These are phyloP conservation scores for Akanthomyces lecanii DNA, from an alignment of 2,329 filamentous ascomycete species.

Conservation along the genomic window DNA sequence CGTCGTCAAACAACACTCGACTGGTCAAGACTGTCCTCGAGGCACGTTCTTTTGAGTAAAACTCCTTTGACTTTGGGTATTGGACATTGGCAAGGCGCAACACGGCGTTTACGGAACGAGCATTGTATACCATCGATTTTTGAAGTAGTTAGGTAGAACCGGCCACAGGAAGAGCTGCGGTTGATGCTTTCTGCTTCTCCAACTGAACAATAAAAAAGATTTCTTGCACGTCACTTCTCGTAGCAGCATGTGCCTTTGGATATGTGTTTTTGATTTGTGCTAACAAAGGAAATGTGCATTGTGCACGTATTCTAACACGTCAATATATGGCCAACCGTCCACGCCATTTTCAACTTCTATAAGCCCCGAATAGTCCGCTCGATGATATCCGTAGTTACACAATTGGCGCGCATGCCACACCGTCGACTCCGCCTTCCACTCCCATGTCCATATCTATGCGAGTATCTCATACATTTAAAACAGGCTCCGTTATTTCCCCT, in stretches of 20 bases:
- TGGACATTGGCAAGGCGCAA: background rate
- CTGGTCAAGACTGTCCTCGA: conserved; percentile 51
- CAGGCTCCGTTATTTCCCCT: background rate
- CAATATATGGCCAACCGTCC: background rate
- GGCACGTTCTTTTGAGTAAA: conserved; percentile 49
- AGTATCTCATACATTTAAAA: conserved; percentile 17
- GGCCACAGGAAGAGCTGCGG: background rate
- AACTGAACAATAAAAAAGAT: too few relatives aligned
- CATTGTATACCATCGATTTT: background rate
- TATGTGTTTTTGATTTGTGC: background rate
- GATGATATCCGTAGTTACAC: conserved; percentile 12
- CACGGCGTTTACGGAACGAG: background rate
- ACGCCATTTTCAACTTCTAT: conserved; percentile 1
- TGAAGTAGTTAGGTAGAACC: background rate
- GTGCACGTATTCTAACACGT: conserved; percentile 4
- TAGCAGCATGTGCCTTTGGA: background rate
- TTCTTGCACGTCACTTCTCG: too few relatives aligned
- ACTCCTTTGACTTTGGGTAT: background rate
- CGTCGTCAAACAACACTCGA: conserved; percentile 40
- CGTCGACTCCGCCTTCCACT: background rate
- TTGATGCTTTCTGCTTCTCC: background rate
- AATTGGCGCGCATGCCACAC: background rate
- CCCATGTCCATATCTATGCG: background rate
- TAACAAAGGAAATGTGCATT: conserved; percentile 14
- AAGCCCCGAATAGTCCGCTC: conserved; percentile 11